A percentile compares a stretch with the other conserved stretches of the same genome.
phyloP scores from a whole-genome alignment of 306 rosid genomes.

The Bauhinia variegata region DNA sequence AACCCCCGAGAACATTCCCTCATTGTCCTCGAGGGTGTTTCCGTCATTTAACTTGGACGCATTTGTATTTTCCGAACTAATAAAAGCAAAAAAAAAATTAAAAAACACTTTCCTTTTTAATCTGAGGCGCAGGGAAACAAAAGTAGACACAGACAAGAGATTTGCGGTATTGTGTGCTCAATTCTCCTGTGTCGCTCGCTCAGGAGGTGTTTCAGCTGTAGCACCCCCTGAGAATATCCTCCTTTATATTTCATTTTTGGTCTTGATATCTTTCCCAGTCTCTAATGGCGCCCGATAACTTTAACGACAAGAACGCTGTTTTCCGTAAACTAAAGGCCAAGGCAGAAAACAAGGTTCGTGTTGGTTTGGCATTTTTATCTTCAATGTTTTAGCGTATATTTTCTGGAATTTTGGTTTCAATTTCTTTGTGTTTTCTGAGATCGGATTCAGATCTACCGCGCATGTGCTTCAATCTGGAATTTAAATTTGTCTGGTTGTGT shows the following conservation, averaged over 20 bases:
- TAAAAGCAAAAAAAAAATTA: too few relatives aligned
- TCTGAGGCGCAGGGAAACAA: not conserved
- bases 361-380: not conserved
- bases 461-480: too few relatives aligned
- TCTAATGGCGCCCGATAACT: slow-evolving; percentile 71
- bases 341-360: slow-evolving; percentile 83
- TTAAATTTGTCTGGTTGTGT: not conserved
- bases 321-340: slow-evolving; percentile 79
- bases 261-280: slow-evolving; percentile 15
- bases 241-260: not conserved
- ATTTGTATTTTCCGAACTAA: not conserved
- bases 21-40: slow-evolving; percentile 3
- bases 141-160: not conserved
- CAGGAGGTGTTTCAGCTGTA: slow-evolving; percentile 34
- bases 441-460: slow-evolving; percentile 59
- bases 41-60: not conserved
- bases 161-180: slow-evolving; percentile 17
- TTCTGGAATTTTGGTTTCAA: slow-evolving; percentile 18
- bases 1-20: not conserved
- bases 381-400: not conserved
- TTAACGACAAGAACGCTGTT: slow-evolving; percentile 66
- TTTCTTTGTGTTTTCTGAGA: slow-evolving; percentile 21
- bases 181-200: slow-evolving; percentile 24
- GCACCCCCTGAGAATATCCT: slow-evolving; percentile 9
- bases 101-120: not conserved